These are phyloP conservation scores for Rhynchospora breviuscula DNA, from an alignment of 176 grass and related monocot genomes.

Conservation along the genomic window DNA sequence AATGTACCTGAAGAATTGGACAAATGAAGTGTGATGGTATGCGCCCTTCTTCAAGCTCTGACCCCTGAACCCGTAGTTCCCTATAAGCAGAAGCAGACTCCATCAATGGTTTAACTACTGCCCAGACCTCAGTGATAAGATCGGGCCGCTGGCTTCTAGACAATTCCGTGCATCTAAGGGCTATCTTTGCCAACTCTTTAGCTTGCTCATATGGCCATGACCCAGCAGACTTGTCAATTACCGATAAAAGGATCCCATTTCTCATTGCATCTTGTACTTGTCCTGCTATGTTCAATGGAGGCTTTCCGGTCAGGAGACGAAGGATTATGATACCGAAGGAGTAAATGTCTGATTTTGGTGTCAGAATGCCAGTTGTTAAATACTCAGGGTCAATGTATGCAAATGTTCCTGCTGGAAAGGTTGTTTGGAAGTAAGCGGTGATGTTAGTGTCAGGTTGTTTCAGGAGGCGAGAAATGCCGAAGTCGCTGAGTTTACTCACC, in stretches of 20 bases:
- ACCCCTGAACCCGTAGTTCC: not conserved
- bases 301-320: slow-evolving; percentile 36
- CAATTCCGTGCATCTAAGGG: slow-evolving; percentile 31
- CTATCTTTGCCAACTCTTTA: slow-evolving; percentile 32
- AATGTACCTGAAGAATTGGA: slow-evolving; percentile 49
- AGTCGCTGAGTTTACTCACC: slow-evolving; percentile 48
- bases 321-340: slow-evolving; percentile 48
- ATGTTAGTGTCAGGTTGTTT: slow-evolving; percentile 18
- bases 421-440: slow-evolving; percentile 21
- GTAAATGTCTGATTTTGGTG: slow-evolving; percentile 40
- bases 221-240: slow-evolving; percentile 36
- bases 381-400: slow-evolving; percentile 47
- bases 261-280: slow-evolving; percentile 37
- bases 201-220: slow-evolving; percentile 45
- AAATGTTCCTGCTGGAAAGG: slow-evolving; percentile 29
- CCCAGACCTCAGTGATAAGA: slow-evolving; percentile 34
- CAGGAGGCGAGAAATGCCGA: slow-evolving; percentile 42
- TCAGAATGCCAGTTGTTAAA: slow-evolving; percentile 31
- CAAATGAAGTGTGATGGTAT: slow-evolving; percentile 54
- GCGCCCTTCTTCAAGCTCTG: not conserved
- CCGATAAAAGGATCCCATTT: slow-evolving; percentile 13
- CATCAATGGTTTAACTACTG: slow-evolving; percentile 32
- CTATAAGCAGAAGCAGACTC: slow-evolving; percentile 20
- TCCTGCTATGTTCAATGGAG: slow-evolving; percentile 20
- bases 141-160: slow-evolving; percentile 34